A percentile compares a stretch with the other conserved stretches of the same genome.
Evolutionary conservation across 768 basidiomycete genomes (phyloP).

Genomic region (Russula lepida): DNA sequence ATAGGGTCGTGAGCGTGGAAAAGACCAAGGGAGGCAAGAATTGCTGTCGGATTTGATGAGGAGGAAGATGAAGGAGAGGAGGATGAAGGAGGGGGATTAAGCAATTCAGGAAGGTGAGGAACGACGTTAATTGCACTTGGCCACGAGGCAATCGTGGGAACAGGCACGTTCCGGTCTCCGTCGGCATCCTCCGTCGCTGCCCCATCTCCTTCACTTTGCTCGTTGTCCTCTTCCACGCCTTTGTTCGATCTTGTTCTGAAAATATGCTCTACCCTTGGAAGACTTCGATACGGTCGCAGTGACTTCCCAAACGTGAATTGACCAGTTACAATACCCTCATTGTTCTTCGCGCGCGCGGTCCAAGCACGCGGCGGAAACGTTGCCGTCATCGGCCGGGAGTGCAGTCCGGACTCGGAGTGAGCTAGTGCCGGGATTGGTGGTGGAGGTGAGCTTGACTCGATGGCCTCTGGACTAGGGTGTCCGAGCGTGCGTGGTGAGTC

Average conservation of each 20-base stretch:
- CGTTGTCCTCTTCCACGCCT: not conserved
- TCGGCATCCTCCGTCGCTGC: not conserved
- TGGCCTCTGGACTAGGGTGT: constrained; percentile 28
- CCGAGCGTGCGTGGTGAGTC: constrained; percentile 39
- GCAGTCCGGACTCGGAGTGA: constrained; percentile 30
- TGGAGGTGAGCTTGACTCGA: constrained; percentile 28
- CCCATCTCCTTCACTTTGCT: not conserved
- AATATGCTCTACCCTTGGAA: constrained; percentile 25
- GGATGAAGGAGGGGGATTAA: not conserved
- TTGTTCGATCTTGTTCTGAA: constrained; percentile 19
- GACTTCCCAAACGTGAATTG: constrained; percentile 24
- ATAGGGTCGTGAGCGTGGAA: constrained; percentile 2
- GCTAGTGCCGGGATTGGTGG: constrained; percentile 51
- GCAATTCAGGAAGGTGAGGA: not conserved
- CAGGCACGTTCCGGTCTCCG: not conserved
- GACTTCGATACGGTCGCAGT: constrained; percentile 26
- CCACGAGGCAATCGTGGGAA: constrained; percentile 15
- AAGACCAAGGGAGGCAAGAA: not conserved
- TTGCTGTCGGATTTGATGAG: constrained; percentile 1
- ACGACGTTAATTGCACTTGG: not conserved
- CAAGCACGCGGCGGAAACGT: constrained; percentile 23
- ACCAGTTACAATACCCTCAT: constrained; percentile 2
- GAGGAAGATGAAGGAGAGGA: not conserved
- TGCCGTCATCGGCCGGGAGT: not conserved
- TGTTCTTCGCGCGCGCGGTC: constrained; percentile 13